Percentiles rank a stretch among this genome's conserved stretches.
phyloP scores from a whole-genome alignment of 2,329 filamentous ascomycete species.

The Pyricularia pennisetigena region DNA sequence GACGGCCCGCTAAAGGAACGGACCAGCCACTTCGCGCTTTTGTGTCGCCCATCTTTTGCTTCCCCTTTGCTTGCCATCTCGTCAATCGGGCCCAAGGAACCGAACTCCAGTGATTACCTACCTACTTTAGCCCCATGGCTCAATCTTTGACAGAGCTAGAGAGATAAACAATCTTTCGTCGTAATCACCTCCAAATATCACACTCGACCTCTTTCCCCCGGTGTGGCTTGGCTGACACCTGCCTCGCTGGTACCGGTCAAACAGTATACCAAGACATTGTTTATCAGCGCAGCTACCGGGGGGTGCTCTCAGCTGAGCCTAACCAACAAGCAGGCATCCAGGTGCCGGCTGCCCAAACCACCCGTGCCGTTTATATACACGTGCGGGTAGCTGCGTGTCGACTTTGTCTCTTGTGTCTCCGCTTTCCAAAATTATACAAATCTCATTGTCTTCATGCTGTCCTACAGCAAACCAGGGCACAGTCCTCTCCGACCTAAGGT shows the following conservation, averaged over 20 bases:
- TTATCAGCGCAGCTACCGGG: not conserved
- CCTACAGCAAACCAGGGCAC: not conserved
- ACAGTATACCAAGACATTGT: not conserved
- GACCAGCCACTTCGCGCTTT: not conserved
- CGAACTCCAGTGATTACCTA: not conserved
- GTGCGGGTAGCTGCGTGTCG: not conserved
- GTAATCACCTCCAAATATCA: not conserved
- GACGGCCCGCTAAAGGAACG: not conserved
- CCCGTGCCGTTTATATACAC: not conserved
- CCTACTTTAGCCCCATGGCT: not conserved
- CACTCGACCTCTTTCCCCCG: not conserved
- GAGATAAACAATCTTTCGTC: not conserved
- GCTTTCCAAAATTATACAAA: not conserved
- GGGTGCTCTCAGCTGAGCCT: not conserved
- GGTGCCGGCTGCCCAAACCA: not conserved
- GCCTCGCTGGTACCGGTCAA: not conserved
- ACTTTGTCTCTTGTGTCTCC: not conserved
- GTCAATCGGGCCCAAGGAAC: not conserved
- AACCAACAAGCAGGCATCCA: no score
- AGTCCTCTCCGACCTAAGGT: not conserved
- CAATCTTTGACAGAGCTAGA: not conserved
- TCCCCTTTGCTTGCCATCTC: not conserved
- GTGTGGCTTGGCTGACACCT: not conserved
- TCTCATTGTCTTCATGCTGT: not conserved
- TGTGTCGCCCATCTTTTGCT: not conserved